A percentile compares a stretch with the other conserved stretches of the same genome.
Evolutionary conservation across 768 basidiomycete genomes (phyloP).

Genomic region (Gloeophyllum trabeum): DNA sequence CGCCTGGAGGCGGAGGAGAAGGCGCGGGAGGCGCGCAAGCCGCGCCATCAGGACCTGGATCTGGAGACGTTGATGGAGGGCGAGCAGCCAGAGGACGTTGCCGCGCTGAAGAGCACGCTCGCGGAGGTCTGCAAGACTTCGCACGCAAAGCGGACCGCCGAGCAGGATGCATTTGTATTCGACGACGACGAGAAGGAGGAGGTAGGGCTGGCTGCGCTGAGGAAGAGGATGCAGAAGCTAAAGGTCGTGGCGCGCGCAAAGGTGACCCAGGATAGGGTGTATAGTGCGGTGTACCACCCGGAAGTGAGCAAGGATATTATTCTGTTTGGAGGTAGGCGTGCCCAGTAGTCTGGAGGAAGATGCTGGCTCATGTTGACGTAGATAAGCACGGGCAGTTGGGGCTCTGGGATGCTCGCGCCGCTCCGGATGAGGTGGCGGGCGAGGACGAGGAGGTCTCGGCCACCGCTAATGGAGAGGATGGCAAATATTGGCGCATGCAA

Average conservation of each 20-base stretch:
- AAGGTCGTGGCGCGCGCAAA: conserved; percentile 71
- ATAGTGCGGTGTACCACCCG: conserved; percentile 74
- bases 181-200: conserved; percentile 33
- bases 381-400: conserved; percentile 80
- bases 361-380: conserved; percentile 13
- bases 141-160: conserved; percentile 27
- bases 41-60: conserved; percentile 57
- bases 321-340: conserved; percentile 66
- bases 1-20: conserved; percentile 50
- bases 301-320: conserved; percentile 70
- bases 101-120: conserved; percentile 33
- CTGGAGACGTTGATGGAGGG: conserved; percentile 46
- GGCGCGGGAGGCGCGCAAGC: conserved; percentile 50
- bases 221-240: conserved; percentile 39
- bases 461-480: conserved; percentile 39
- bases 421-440: conserved; percentile 50
- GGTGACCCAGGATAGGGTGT: conserved; percentile 65
- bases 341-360: conserved; percentile 1
- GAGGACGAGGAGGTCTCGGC: conserved; percentile 44
- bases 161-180: conserved; percentile 42
- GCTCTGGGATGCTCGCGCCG: conserved; percentile 78
- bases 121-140: conserved; percentile 23
- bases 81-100: conserved; percentile 29
- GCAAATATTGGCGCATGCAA: conserved; percentile 73
- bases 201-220: conserved; percentile 39